Conservation (phyloP, 2,329 filamentous ascomycete genomes). For the Cadophora gregata region DNA sequence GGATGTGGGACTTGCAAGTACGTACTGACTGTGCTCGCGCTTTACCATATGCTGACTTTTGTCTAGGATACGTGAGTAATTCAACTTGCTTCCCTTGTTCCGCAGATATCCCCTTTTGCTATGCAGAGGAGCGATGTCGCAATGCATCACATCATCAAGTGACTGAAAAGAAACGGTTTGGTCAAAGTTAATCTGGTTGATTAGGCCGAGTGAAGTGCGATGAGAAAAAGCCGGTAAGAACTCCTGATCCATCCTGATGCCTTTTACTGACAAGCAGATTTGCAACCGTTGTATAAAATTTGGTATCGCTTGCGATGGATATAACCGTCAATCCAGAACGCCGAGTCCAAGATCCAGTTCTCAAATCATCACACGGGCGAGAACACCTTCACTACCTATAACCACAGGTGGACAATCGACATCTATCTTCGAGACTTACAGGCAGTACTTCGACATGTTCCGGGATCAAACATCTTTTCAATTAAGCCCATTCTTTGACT, state of each 20-base stretch:
- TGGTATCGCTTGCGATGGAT: slow-evolving; percentile 27
- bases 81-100: neutral
- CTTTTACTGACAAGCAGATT: slow-evolving; percentile 2
- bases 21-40: neutral
- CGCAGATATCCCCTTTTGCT: neutral
- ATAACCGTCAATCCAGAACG: slow-evolving; percentile 10
- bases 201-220: slow-evolving; percentile 31
- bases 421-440: slow-evolving; percentile 16
- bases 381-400: slow-evolving; percentile 7
- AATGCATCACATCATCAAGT: neutral
- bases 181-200: neutral
- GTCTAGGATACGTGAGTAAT: slow-evolving; percentile 22
- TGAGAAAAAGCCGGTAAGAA: slow-evolving; percentile 23
- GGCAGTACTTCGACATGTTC: slow-evolving; percentile 29
- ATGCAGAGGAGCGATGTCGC: neutral
- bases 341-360: neutral
- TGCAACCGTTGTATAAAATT: slow-evolving; percentile 25
- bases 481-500: slow-evolving; percentile 24
- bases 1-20: slow-evolving; percentile 28
- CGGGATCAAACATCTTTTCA: slow-evolving; percentile 26
- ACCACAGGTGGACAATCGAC: neutral
- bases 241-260: neutral
- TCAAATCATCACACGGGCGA: neutral
- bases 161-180: neutral
- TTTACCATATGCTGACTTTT: neutral